phyloP scores from a whole-genome alignment of 768 basidiomycete genomes.

The Leccinum aurantiacum region DNA sequence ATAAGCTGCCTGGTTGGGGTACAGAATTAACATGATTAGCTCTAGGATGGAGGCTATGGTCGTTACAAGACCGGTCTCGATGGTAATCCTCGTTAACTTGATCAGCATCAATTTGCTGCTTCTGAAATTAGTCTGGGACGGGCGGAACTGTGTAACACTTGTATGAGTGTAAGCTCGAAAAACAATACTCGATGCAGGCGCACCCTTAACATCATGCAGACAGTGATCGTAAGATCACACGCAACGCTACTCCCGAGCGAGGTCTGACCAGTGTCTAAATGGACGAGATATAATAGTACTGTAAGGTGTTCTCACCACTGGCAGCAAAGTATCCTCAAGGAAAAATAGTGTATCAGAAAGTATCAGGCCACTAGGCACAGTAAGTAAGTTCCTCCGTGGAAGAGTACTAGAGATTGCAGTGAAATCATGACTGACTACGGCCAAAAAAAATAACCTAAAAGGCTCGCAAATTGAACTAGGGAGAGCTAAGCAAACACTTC shows the following conservation, averaged over 20 bases:
- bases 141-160: not conserved
- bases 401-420: too few relatives aligned
- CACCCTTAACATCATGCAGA: not conserved
- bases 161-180: not conserved
- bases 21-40: not conserved
- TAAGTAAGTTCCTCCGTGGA: too few relatives aligned
- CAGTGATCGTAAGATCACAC: not conserved
- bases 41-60: constrained; percentile 8
- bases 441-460: too few relatives aligned
- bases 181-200: not conserved
- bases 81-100: constrained; percentile 13
- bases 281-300: too few relatives aligned
- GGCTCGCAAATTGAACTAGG: constrained; percentile 18
- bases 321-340: too few relatives aligned
- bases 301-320: constrained; percentile 3
- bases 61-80: constrained; percentile 19
- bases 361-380: too few relatives aligned
- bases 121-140: not conserved
- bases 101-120: not conserved
- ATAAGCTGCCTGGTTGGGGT: too few relatives aligned
- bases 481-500: constrained; percentile 14
- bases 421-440: not conserved
- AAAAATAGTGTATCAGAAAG: too few relatives aligned
- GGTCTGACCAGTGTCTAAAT: not conserved
- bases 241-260: too few relatives aligned